phyloP scores from a whole-genome alignment of 306 rosid species.

The Cucurbita pepo region DNA sequence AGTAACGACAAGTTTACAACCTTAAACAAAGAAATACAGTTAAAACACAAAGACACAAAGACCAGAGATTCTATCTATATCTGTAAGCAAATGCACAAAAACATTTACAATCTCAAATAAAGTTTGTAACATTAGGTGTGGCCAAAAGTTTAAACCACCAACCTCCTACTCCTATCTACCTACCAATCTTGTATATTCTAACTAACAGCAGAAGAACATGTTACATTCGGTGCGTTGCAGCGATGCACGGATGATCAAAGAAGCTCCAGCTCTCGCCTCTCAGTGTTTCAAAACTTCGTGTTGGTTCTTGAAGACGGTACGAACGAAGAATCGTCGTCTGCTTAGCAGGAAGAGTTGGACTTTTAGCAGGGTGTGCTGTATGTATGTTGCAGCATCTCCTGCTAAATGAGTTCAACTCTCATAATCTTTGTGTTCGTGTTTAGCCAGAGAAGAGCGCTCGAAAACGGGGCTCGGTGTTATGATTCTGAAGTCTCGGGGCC shows the following conservation, averaged over 20 bases:
- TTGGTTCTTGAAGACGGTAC: neutral
- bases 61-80: neutral
- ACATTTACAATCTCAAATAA: conserved; percentile 2
- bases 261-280: neutral
- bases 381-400: conserved; percentile 1
- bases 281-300: neutral
- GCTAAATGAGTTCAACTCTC: neutral
- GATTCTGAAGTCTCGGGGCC: conserved; percentile 37
- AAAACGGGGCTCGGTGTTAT: conserved; percentile 1
- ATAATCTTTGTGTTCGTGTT: neutral
- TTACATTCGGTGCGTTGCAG: neutral
- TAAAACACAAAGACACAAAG: neutral
- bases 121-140: neutral
- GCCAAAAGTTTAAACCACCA: neutral
- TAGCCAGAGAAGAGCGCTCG: neutral
- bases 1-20: neutral
- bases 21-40: neutral
- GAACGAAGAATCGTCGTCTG: neutral
- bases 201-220: neutral
- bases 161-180: neutral
- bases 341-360: neutral
- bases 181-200: neutral
- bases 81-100: neutral
- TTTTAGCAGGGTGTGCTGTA: neutral
- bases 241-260: neutral